Percentiles rank a stretch among this genome's conserved stretches.
Conservation (phyloP, 148 eudicot species). For the Fallopia convolvulus region DNA sequence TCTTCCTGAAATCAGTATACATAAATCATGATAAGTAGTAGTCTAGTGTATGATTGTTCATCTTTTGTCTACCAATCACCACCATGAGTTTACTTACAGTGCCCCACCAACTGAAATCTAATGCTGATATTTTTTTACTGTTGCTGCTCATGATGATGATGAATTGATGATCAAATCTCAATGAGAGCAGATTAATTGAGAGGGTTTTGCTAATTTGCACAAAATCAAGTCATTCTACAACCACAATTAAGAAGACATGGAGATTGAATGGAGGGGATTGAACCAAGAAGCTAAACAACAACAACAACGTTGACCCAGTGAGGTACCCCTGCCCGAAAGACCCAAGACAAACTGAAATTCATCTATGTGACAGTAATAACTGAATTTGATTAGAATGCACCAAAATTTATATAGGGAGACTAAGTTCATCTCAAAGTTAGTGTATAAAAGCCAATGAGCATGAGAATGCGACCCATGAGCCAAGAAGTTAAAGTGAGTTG, state of each 20-base stretch:
- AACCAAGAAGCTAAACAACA: no score
- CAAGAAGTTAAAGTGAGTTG: no score
- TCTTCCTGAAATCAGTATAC: neutral
- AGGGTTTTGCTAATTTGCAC: neutral
- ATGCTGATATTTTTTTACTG: conserved; percentile 8
- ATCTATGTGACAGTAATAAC: no score
- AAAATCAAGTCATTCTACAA: neutral
- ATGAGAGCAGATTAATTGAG: neutral
- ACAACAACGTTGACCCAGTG: no score
- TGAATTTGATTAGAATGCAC: no score
- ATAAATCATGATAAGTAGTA: conserved; percentile 3
- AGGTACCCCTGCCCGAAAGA: no score
- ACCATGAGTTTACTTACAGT: conserved; percentile 6
- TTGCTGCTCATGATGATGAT: neutral
- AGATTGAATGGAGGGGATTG: neutral
- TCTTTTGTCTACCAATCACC: conserved; percentile 6
- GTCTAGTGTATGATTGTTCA: conserved; percentile 10
- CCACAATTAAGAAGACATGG: neutral
- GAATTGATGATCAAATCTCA: conserved; percentile 2
- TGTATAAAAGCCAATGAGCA: no score
- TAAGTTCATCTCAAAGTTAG: no score
- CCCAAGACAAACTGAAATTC: no score
- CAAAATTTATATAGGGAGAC: no score
- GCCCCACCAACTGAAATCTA: conserved; percentile 9
- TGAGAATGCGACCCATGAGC: no score